Percentiles rank a stretch among this genome's conserved stretches.
phyloP scores from a whole-genome alignment of 2,329 filamentous ascomycete species.

The Capronia epimyces region DNA sequence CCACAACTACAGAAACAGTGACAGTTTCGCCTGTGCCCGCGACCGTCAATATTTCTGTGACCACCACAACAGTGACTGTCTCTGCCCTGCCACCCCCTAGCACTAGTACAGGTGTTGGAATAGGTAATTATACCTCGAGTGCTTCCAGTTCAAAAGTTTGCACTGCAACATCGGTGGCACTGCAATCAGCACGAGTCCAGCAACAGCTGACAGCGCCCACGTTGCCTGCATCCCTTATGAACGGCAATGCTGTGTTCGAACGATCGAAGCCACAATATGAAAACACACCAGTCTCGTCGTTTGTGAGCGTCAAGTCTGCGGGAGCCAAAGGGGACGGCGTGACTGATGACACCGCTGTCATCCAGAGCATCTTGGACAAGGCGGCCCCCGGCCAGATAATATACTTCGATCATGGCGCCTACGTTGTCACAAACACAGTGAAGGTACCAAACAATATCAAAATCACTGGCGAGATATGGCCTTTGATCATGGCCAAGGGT shows the following conservation, averaged over 20 bases:
- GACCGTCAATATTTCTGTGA: background rate
- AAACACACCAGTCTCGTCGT: constrained; percentile 58
- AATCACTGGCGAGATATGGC: constrained; percentile 89
- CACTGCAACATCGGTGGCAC: constrained; percentile 14
- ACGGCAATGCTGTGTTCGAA: constrained; percentile 63
- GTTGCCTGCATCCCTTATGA: constrained; percentile 49
- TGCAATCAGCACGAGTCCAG: constrained; percentile 18
- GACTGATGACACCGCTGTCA: constrained; percentile 79
- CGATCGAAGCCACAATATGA: constrained; percentile 88
- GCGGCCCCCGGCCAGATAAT: constrained; percentile 56
- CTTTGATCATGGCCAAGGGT: constrained; percentile 79
- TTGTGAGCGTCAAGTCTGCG: constrained; percentile 74
- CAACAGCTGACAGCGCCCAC: constrained; percentile 13
- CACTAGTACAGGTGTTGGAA: background rate
- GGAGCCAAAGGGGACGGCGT: constrained; percentile 83
- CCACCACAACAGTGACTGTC: constrained; percentile 4
- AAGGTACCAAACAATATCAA: constrained; percentile 66
- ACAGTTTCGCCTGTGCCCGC: constrained; percentile 11
- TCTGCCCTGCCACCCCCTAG: background rate
- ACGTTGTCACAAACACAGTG: constrained; percentile 56
- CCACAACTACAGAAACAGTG: constrained; percentile 19
- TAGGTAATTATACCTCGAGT: constrained; percentile 4
- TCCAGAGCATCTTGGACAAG: constrained; percentile 71
- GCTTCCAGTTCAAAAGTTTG: constrained; percentile 5
- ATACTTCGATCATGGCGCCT: constrained; percentile 61